These are phyloP conservation scores for Jamesozyma gamospora DNA, from an alignment of 805 yeast species.

Conservation along the genomic window DNA sequence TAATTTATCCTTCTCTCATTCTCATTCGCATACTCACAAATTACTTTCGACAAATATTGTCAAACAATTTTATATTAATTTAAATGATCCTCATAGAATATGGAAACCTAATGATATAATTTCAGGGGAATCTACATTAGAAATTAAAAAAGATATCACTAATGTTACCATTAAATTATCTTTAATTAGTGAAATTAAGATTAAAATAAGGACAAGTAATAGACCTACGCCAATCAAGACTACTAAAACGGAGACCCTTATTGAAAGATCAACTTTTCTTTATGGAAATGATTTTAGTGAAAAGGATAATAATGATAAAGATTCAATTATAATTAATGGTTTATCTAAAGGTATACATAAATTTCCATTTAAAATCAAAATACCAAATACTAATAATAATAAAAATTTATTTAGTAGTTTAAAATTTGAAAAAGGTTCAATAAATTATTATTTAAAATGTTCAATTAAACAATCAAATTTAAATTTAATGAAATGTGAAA, in stretches of 20 bases:
- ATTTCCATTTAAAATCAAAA: conserved; percentile 73
- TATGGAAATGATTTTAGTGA: conserved; percentile 35
- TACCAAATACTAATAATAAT: conserved; percentile 54
- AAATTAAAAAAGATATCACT: conserved; percentile 44
- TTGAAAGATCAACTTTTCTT: conserved; percentile 48
- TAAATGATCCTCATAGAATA: conserved; percentile 65
- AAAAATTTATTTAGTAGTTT: conserved; percentile 50
- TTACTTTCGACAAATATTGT: conserved; percentile 1
- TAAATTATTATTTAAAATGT: conserved; percentile 44
- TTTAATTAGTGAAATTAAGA: conserved; percentile 46
- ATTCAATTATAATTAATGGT: conserved; percentile 29
- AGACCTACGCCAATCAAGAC: conserved; percentile 42
- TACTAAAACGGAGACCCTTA: conserved; percentile 42
- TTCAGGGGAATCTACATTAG: conserved; percentile 51
- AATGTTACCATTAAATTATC: conserved; percentile 42
- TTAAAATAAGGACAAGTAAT: conserved; percentile 33
- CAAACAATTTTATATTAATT: conserved; percentile 34
- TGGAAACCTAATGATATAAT: conserved; percentile 78
- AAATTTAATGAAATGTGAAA: conserved; percentile 40
- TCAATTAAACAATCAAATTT: conserved; percentile 8
- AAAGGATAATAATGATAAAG: background rate
- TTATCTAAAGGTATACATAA: conserved; percentile 76
- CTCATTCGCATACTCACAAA: background rate
- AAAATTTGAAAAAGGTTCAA: conserved; percentile 79
- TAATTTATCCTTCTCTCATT: background rate